Base-by-base conservation (phyloP, 768 basidiomycete species). In the Dentipellis sp. region DNA sequence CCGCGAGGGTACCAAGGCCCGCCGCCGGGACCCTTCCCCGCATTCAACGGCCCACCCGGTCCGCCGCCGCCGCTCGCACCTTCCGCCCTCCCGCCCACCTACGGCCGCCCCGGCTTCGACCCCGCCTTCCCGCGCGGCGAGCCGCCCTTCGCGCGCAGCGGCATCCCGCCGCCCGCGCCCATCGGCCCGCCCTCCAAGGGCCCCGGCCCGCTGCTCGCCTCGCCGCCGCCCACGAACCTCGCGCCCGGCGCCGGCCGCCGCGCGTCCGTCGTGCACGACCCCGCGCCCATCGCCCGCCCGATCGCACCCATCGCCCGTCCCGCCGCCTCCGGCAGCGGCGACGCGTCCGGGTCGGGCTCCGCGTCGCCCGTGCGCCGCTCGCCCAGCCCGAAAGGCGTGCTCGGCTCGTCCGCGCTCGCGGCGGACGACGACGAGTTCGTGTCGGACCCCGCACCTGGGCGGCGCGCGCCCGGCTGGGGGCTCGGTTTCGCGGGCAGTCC, bases 381-480 rank as follows among this genome's bases (percentile, higher is more conserved):
- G 37, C 76, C 78, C 4, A 78, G 77, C 58, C 78, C 78, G 9
- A 90, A 89, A 65, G 82, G 82, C 40, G 71, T 83, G 37, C 73
- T 90, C 7, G 89, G 89, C 11, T 90, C 88, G 12, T 85, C 85
- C 4, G 88, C 89, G 17, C 75, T 91, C 17, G 80, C 83, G 2
- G 80, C 87, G 12, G 88, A 89, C 58, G 88, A 88, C 58, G 89
- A 91, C 65, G 88, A 91, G 65, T 84, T 90, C 10, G 79, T 91
- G 14, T 69, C 76, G 40, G 70, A 76, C 16, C 74, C 76, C 7
- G 47, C 47, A 11, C 71, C 78, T 38, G 68, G 80, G 50, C 72
- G 78, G 21, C 61, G 66, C 12, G 47, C 48, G 14, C 42, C 53
- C 21, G 53, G 42, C 7, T 47, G 53, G 42, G 53, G 16, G 10